phyloP scores from a whole-genome alignment of 2,329 filamentous ascomycete species.

The Diaporthe velutina region DNA sequence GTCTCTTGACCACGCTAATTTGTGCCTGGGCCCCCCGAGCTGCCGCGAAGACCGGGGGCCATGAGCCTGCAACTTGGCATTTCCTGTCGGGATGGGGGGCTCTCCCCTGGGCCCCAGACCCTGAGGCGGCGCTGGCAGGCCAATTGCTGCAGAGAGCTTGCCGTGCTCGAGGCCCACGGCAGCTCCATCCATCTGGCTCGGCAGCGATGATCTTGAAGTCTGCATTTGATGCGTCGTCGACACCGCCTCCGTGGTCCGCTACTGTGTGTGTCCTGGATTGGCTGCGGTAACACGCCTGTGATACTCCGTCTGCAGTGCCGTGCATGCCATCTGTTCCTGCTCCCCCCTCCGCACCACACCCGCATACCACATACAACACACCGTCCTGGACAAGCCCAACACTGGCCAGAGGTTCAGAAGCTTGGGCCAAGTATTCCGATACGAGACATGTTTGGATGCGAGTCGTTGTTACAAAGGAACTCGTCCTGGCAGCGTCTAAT shows the following conservation, averaged over 20 bases:
- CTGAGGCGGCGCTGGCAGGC: slow-evolving; percentile 7
- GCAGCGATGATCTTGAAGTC: slow-evolving; percentile 29
- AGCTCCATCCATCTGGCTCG: slow-evolving; percentile 30
- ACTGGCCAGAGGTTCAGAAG: background rate
- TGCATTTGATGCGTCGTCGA: slow-evolving; percentile 21
- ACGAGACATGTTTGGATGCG: slow-evolving; percentile 29
- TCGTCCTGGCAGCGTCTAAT: background rate
- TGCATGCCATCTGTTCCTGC: slow-evolving; percentile 11
- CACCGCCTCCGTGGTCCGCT: slow-evolving; percentile 28
- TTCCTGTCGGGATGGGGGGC: slow-evolving; percentile 19
- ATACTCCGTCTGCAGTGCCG: slow-evolving; percentile 22
- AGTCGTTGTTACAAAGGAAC: slow-evolving; percentile 13
- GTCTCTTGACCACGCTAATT: slow-evolving; percentile 28
- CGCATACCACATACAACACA: background rate
- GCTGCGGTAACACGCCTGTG: slow-evolving; percentile 17
- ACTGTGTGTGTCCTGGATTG: slow-evolving; percentile 19
- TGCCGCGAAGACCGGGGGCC: slow-evolving; percentile 16
- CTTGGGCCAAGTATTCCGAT: slow-evolving; percentile 27
- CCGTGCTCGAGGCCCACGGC: slow-evolving; percentile 21
- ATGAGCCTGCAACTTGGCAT: slow-evolving; percentile 33
- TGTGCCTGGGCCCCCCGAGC: slow-evolving; percentile 21
- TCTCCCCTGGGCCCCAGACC: slow-evolving; percentile 23
- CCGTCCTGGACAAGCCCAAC: background rate
- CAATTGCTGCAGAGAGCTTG: slow-evolving; percentile 20
- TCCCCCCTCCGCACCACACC: background rate